phyloP scores from a whole-genome alignment of 805 yeast genomes.

The Clavispora phyllophila region DNA sequence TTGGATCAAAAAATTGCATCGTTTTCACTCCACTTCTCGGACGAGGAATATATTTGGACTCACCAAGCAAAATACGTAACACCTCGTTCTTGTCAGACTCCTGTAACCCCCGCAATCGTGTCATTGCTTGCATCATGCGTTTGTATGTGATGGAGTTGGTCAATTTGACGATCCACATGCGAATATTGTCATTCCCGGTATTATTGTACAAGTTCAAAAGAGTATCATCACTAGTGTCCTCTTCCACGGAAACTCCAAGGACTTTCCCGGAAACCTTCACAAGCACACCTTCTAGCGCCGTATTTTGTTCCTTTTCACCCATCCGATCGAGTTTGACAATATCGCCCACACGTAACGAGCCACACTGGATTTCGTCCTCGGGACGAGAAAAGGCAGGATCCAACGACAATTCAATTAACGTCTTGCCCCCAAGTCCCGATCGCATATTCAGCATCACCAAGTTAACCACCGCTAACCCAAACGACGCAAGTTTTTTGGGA shows the following conservation, averaged over 20 bases:
- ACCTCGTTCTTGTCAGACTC: constrained; percentile 25
- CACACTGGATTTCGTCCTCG: constrained; percentile 34
- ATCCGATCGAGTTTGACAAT: constrained; percentile 58
- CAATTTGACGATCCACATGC: constrained; percentile 65
- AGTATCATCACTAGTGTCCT: constrained; percentile 43
- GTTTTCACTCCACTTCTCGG: constrained; percentile 3
- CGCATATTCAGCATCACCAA: constrained; percentile 54
- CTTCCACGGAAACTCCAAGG: constrained; percentile 57
- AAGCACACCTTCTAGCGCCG: constrained; percentile 59
- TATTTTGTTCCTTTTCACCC: constrained; percentile 21
- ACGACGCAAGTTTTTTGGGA: constrained; percentile 59
- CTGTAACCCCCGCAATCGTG: constrained; percentile 52
- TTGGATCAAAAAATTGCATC: constrained; percentile 35
- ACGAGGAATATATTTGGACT: constrained; percentile 28
- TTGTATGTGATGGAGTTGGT: constrained; percentile 68
- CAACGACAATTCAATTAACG: constrained; percentile 54
- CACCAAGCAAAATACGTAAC: constrained; percentile 46
- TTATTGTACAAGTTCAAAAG: constrained; percentile 43
- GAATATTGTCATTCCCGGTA: constrained; percentile 29
- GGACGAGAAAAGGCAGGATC: constrained; percentile 44
- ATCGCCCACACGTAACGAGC: constrained; percentile 69
- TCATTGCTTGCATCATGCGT: constrained; percentile 73
- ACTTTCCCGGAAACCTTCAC: constrained; percentile 44
- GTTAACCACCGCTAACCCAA: constrained; percentile 75
- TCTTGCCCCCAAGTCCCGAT: constrained; percentile 77